Conservation (phyloP, 805 yeast species). For the Lipomyces starkeyi region DNA sequence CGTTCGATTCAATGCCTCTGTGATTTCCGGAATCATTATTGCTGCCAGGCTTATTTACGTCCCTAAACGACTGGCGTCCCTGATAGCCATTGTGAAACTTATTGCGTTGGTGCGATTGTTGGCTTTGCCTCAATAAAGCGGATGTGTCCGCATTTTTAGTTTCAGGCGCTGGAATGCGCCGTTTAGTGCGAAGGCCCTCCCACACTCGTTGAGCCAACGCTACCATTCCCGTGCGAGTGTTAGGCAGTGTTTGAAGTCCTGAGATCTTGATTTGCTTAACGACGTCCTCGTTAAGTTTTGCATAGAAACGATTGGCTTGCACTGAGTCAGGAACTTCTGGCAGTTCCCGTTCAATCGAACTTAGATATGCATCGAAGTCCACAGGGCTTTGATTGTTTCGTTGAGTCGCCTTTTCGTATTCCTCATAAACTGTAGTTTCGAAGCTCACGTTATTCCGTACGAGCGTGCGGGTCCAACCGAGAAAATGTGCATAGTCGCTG, state of each 20-base stretch:
- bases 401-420: background rate
- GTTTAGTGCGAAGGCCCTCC: conserved; percentile 3
- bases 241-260: background rate
- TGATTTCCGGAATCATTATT: background rate
- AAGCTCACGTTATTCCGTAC: too few species aligned
- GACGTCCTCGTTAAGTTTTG: background rate
- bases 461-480: too few species aligned
- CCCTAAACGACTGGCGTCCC: background rate
- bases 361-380: background rate
- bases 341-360: background rate
- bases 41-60: background rate
- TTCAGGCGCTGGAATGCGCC: too few species aligned
- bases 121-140: too few species aligned
- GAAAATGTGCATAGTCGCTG: too few species aligned
- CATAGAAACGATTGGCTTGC: background rate
- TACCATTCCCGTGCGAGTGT: background rate
- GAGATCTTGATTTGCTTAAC: background rate
- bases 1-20: background rate
- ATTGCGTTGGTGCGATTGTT: background rate
- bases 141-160: too few species aligned
- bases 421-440: background rate
- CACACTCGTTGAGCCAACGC: background rate
- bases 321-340: background rate
- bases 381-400: background rate
- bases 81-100: background rate